phyloP scores from a whole-genome alignment of 2,329 filamentous ascomycete species.

The Penicillium sp. region DNA sequence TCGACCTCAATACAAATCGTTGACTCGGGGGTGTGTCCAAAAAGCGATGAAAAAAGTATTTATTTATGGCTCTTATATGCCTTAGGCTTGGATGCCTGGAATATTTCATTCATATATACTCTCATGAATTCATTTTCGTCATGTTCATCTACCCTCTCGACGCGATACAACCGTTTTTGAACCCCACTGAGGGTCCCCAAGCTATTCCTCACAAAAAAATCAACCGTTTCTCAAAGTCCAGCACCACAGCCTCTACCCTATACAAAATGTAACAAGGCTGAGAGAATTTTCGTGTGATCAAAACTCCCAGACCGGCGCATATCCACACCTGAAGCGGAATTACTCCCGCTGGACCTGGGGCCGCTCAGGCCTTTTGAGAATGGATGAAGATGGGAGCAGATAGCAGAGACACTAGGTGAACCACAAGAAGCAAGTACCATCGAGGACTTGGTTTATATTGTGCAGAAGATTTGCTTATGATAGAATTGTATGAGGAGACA shows the following conservation, averaged over 20 bases:
- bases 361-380: conserved; percentile 10
- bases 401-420: too few relatives aligned
- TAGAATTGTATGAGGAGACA: too few relatives aligned
- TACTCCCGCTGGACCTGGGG: conserved; percentile 14
- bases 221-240: neutral
- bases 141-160: neutral
- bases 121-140: conserved; percentile 1
- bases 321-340: neutral
- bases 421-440: too few relatives aligned
- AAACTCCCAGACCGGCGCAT: neutral
- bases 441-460: too few relatives aligned
- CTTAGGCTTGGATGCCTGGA: conserved; percentile 7
- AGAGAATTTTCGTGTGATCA: neutral
- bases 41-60: conserved; percentile 5
- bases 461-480: too few relatives aligned
- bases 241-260: neutral
- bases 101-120: conserved; percentile 7
- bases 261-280: neutral
- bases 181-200: neutral
- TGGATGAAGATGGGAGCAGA: too few relatives aligned
- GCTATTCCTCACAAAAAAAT: neutral
- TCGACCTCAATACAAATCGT: conserved; percentile 4
- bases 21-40: neutral
- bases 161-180: neutral
- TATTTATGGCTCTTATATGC: conserved; percentile 1